Percentiles rank a stretch among this genome's conserved stretches.
These are phyloP conservation scores for Colletotrichum simmondsii DNA, from an alignment of 2,329 filamentous ascomycete genomes.

Conservation along the genomic window DNA sequence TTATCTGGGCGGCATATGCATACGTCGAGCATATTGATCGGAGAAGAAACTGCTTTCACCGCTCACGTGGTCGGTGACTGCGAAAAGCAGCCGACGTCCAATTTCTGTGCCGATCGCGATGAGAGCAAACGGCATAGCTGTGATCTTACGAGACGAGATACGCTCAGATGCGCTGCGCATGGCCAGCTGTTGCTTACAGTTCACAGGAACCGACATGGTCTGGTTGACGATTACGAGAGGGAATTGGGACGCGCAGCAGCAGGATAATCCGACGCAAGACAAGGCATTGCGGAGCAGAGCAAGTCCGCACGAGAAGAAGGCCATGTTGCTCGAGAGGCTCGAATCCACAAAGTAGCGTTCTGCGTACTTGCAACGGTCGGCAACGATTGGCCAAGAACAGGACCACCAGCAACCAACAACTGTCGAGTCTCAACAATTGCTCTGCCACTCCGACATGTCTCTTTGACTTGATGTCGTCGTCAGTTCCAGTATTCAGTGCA, in stretches of 20 bases:
- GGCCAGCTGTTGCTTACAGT: not conserved
- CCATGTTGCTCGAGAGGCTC: not conserved
- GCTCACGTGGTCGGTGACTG: conserved; percentile 16
- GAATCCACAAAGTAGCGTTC: not conserved
- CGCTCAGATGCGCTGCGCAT: not conserved
- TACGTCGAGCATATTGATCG: not conserved
- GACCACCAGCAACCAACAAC: not conserved
- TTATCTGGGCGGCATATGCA: not conserved
- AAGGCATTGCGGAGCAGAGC: conserved; percentile 15
- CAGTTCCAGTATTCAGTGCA: not conserved
- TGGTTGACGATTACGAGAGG: conserved; percentile 4
- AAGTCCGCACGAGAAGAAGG: not conserved
- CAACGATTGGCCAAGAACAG: not conserved
- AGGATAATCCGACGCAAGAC: not conserved
- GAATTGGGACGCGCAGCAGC: not conserved
- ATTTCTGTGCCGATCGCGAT: not conserved
- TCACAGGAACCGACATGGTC: not conserved
- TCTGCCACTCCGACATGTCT: not conserved
- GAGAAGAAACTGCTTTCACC: not conserved
- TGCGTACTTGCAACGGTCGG: not conserved
- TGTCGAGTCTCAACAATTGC: not conserved
- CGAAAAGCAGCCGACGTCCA: not conserved
- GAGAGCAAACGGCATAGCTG: not conserved
- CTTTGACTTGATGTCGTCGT: not conserved
- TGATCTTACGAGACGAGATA: not conserved